Percentiles rank a stretch among this genome's conserved stretches.
These are phyloP conservation scores for Trapa incisa DNA, from an alignment of 345 rosid genomes.

Conservation along the genomic window DNA sequence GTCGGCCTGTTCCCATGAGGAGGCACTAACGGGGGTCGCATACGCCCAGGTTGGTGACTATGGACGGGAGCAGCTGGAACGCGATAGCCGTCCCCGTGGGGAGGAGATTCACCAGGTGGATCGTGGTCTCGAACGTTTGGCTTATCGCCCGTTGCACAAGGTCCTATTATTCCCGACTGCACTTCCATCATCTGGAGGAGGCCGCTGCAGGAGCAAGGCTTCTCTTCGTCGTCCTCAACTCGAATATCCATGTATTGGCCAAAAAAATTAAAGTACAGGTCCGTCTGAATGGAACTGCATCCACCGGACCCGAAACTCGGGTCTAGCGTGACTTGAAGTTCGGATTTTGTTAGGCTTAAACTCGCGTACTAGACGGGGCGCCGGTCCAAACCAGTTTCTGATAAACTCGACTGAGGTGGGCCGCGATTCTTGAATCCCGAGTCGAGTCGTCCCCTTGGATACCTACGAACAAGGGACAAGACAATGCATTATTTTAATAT, in stretches of 20 bases:
- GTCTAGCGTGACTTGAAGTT: too few relatives aligned
- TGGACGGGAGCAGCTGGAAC: slow-evolving; percentile 71
- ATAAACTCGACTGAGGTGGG: too few relatives aligned
- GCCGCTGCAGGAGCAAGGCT: slow-evolving; percentile 26
- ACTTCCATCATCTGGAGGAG: not conserved
- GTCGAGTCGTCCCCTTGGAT: too few relatives aligned
- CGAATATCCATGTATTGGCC: slow-evolving; percentile 18
- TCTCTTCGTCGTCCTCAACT: slow-evolving; percentile 30
- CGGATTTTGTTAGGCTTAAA: too few relatives aligned
- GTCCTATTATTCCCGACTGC: slow-evolving; percentile 25
- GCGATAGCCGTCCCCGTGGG: slow-evolving; percentile 94
- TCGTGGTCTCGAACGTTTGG: slow-evolving; percentile 79
- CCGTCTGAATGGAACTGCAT: too few relatives aligned
- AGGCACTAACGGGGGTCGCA: slow-evolving; percentile 56
- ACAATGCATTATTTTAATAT: too few relatives aligned
- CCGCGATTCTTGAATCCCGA: too few relatives aligned
- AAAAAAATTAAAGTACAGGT: too few relatives aligned
- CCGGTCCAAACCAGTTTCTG: too few relatives aligned
- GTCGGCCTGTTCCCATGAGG: slow-evolving; percentile 54
- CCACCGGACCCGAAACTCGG: too few relatives aligned
- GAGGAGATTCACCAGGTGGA: slow-evolving; percentile 73
- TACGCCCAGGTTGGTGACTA: slow-evolving; percentile 61
- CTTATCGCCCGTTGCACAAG: slow-evolving; percentile 61
- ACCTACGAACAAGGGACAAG: too few relatives aligned
- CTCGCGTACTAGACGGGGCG: too few relatives aligned